Conservation (phyloP, 345 rosid genomes). For the Combretum micranthum region DNA sequence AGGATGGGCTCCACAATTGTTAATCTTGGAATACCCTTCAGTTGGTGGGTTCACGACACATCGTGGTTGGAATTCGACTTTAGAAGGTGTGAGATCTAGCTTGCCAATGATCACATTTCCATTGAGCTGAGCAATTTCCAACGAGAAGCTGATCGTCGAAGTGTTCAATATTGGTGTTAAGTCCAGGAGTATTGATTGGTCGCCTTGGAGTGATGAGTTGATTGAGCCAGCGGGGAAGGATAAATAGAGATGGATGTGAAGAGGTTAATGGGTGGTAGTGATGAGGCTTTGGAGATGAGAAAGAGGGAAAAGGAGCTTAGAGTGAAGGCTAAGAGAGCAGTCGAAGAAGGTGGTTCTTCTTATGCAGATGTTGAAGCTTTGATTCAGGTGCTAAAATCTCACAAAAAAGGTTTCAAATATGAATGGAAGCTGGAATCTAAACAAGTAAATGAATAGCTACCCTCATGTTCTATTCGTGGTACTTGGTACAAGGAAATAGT, state of each 20-base stretch:
- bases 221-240: slow-evolving; percentile 24
- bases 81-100: slow-evolving; percentile 31
- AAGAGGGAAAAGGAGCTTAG: slow-evolving; percentile 19
- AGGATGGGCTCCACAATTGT: slow-evolving; percentile 53
- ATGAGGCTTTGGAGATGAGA: slow-evolving; percentile 30
- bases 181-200: slow-evolving; percentile 32
- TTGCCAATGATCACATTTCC: slow-evolving; percentile 44
- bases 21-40: slow-evolving; percentile 34
- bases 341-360: slow-evolving; percentile 44
- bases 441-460: neutral
- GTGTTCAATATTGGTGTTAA: slow-evolving; percentile 34
- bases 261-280: slow-evolving; percentile 23
- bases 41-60: slow-evolving; percentile 44
- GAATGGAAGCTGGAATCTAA: neutral
- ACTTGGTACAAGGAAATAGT: neutral
- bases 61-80: slow-evolving; percentile 46
- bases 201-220: slow-evolving; percentile 12
- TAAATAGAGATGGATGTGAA: slow-evolving; percentile 26
- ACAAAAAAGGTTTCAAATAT: neutral
- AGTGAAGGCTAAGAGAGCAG: slow-evolving; percentile 37
- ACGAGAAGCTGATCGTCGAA: slow-evolving; percentile 31
- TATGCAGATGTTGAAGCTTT: slow-evolving; percentile 19
- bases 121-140: slow-evolving; percentile 35
- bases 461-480: slow-evolving; percentile 20
- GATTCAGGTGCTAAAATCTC: slow-evolving; percentile 22